Percentiles rank a stretch among this genome's conserved stretches.
Conservation (phyloP, 2,329 filamentous ascomycete genomes). For the Parastagonospora avenae region DNA sequence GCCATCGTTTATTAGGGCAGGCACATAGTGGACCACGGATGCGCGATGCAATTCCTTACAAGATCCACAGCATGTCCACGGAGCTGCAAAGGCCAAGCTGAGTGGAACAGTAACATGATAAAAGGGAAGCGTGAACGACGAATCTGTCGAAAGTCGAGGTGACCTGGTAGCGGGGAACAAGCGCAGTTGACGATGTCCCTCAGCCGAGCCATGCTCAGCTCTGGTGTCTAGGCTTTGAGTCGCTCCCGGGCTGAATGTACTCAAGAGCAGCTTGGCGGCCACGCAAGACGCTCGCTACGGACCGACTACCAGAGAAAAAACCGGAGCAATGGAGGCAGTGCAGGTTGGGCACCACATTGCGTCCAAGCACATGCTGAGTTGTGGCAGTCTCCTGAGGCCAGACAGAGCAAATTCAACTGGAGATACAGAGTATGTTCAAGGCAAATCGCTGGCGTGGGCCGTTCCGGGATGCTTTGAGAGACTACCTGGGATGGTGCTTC, state of each 20-base stretch:
- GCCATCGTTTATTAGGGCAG: conserved; percentile 15
- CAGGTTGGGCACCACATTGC: neutral
- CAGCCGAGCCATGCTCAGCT: conserved; percentile 9
- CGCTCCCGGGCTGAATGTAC: conserved; percentile 16
- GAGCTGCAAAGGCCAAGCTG: neutral
- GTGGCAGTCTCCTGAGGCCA: too few relatives aligned
- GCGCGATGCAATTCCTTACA: conserved; percentile 1
- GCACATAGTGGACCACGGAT: conserved; percentile 2
- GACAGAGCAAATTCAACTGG: too few relatives aligned
- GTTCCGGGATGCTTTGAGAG: neutral
- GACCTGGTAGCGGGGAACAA: neutral
- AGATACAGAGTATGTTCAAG: too few relatives aligned
- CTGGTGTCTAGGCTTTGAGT: conserved; percentile 9
- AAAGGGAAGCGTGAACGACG: too few relatives aligned
- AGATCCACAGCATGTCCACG: neutral
- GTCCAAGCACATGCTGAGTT: too few relatives aligned
- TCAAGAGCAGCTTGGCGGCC: conserved; percentile 21
- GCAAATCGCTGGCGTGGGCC: neutral
- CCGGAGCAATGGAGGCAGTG: conserved; percentile 7
- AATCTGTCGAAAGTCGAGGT: neutral
- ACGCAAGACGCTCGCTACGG: conserved; percentile 16
- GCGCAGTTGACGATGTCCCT: neutral
- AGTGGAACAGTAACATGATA: too few relatives aligned
- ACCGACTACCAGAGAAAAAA: conserved; percentile 20
- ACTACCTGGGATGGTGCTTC: neutral